phyloP scores from a whole-genome alignment of 768 basidiomycete species.

The Neoboletus subvelutipes region DNA sequence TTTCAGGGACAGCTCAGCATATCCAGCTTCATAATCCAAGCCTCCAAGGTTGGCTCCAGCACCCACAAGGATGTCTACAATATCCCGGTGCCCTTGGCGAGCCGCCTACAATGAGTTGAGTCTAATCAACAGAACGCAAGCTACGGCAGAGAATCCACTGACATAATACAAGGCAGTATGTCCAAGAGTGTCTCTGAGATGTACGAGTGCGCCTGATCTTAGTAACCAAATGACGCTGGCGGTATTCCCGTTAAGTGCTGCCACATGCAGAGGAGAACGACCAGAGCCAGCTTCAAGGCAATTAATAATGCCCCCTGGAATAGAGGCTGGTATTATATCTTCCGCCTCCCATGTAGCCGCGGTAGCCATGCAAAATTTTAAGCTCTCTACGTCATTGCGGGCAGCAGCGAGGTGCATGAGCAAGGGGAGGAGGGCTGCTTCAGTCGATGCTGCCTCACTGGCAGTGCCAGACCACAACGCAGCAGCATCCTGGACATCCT shows the following conservation, averaged over 20 bases:
- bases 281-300: conserved; percentile 69
- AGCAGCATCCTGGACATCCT: conserved; percentile 41
- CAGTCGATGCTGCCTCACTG: conserved; percentile 67
- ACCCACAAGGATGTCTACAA: conserved; percentile 64
- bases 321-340: conserved; percentile 21
- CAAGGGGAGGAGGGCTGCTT: conserved; percentile 71
- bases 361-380: conserved; percentile 57
- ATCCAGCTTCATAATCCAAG: conserved; percentile 58
- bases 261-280: conserved; percentile 75
- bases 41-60: conserved; percentile 76
- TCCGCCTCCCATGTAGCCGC: conserved; percentile 26
- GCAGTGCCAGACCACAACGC: conserved; percentile 81
- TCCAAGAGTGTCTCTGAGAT: conserved; percentile 74
- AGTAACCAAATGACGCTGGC: conserved; percentile 50
- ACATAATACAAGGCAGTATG: conserved; percentile 87
- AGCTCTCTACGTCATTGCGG: conserved; percentile 59
- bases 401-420: conserved; percentile 79
- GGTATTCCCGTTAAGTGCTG: conserved; percentile 64
- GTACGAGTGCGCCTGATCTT: conserved; percentile 75
- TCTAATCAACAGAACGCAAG: conserved; percentile 1
- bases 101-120: conserved; percentile 53
- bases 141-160: conserved; percentile 21
- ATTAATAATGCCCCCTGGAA: conserved; percentile 72
- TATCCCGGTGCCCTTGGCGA: conserved; percentile 59
- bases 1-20: conserved; percentile 47